Conservation (phyloP, 2,329 filamentous ascomycete genomes). For the Pseudogymnoascus sp. region DNA sequence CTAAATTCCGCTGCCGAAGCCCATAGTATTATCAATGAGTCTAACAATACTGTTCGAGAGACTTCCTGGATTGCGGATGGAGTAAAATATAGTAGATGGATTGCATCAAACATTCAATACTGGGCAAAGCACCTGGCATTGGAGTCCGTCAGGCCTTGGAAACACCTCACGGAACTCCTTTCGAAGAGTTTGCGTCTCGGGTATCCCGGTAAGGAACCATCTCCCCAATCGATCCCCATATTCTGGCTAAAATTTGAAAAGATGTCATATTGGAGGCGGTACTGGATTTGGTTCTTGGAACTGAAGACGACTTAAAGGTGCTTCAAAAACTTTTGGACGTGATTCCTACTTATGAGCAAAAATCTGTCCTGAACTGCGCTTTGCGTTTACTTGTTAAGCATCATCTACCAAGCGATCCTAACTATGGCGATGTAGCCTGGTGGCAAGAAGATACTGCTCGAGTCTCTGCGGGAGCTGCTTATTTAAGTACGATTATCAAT, state of each 20-base stretch:
- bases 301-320: constrained; percentile 16
- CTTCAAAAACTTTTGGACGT: constrained; percentile 25
- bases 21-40: constrained; percentile 34
- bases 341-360: constrained; percentile 28
- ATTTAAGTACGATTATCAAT: constrained; percentile 47
- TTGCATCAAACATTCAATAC: constrained; percentile 28
- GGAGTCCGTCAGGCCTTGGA: constrained; percentile 23
- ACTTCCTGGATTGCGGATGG: constrained; percentile 30
- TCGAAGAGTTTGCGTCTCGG: constrained; percentile 29
- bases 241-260: background rate
- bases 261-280: constrained; percentile 1
- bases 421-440: constrained; percentile 27
- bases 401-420: constrained; percentile 22
- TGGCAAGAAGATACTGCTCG: constrained; percentile 27
- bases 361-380: constrained; percentile 24
- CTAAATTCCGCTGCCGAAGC: constrained; percentile 52
- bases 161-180: constrained; percentile 26
- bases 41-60: constrained; percentile 22
- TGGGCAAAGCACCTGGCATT: constrained; percentile 22
- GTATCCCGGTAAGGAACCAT: constrained; percentile 24
- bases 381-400: constrained; percentile 27
- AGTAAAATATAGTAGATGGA: constrained; percentile 26
- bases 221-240: background rate
- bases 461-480: constrained; percentile 53
- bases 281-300: background rate